Evolutionary conservation across 805 yeast species (phyloP).

Genomic region (Barnettozyma pratensis): DNA sequence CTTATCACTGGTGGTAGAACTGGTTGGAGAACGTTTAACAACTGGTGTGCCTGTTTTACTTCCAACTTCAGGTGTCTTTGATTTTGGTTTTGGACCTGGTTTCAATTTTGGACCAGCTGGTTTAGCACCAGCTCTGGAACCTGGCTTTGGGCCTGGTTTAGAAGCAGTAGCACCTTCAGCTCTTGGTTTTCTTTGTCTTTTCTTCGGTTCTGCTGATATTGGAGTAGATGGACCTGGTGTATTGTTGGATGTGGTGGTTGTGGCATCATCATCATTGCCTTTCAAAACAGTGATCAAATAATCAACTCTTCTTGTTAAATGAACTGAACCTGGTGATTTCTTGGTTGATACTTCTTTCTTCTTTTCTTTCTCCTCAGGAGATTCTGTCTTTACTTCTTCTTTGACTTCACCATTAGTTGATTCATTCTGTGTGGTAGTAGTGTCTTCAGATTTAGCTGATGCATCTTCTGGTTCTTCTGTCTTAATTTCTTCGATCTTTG

Average conservation of each 20-base stretch:
- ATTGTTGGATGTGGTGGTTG: constrained; percentile 13
- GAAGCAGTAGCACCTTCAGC: constrained; percentile 19
- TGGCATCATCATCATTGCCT: constrained; percentile 44
- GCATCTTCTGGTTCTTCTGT: constrained; percentile 2
- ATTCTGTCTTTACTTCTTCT: constrained; percentile 4
- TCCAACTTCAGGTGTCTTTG: constrained; percentile 23
- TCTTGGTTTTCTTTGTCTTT: constrained; percentile 24
- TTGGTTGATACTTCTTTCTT: constrained; percentile 31
- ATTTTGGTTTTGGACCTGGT: constrained; percentile 11
- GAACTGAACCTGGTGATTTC: constrained; percentile 88
- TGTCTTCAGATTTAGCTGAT: constrained; percentile 16
- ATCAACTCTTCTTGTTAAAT: constrained; percentile 86
- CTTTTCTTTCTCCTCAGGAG: constrained; percentile 17
- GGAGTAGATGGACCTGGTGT: constrained; percentile 28
- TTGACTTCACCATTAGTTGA: constrained; percentile 3
- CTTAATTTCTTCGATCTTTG: constrained; percentile 5
- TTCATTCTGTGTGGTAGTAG: constrained; percentile 3
- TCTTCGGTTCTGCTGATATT: constrained; percentile 22
- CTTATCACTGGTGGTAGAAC: constrained; percentile 2
- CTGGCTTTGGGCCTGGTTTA: constrained; percentile 3
- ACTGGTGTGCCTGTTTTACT: constrained; percentile 13
- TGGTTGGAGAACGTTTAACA: neutral
- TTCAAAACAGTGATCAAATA: constrained; percentile 68
- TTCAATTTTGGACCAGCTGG: constrained; percentile 7
- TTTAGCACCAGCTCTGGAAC: constrained; percentile 5